Conservation (phyloP, 2,329 filamentous ascomycete species). For the Penicillium janthinellum region DNA sequence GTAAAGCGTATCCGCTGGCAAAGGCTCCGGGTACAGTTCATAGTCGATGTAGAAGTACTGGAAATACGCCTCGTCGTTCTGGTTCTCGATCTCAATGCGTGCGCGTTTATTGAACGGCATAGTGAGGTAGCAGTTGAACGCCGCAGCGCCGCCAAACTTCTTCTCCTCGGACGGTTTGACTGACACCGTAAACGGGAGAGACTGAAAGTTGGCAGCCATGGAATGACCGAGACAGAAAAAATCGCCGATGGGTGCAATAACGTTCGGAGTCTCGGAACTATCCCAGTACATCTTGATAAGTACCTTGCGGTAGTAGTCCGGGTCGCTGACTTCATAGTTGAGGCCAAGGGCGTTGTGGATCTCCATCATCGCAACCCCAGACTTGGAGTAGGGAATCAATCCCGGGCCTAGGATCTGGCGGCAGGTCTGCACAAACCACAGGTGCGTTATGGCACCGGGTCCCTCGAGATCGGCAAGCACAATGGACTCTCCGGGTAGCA, state of each 20-base stretch:
- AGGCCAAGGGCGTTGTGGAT: constrained; percentile 36
- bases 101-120: constrained; percentile 41
- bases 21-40: constrained; percentile 31
- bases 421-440: constrained; percentile 33
- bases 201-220: neutral
- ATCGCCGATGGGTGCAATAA: neutral
- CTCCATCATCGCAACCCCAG: constrained; percentile 41
- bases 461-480: neutral
- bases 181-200: neutral
- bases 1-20: constrained; percentile 32
- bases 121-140: neutral
- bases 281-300: constrained; percentile 43
- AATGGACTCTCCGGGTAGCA: neutral
- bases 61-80: constrained; percentile 36
- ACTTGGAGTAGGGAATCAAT: constrained; percentile 38
- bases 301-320: constrained; percentile 41
- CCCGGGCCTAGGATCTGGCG: constrained; percentile 38
- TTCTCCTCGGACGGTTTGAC: neutral
- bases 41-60: constrained; percentile 44
- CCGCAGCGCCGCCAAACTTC: neutral
- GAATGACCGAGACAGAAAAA: neutral
- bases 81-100: constrained; percentile 41
- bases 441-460: neutral
- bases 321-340: constrained; percentile 38
- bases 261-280: constrained; percentile 20